Evolutionary conservation across 371 early-diverging fungal genomes (phyloP), one percentile per base, ranked within the genome.

Genomic region (Circinella umbellata): DNA sequence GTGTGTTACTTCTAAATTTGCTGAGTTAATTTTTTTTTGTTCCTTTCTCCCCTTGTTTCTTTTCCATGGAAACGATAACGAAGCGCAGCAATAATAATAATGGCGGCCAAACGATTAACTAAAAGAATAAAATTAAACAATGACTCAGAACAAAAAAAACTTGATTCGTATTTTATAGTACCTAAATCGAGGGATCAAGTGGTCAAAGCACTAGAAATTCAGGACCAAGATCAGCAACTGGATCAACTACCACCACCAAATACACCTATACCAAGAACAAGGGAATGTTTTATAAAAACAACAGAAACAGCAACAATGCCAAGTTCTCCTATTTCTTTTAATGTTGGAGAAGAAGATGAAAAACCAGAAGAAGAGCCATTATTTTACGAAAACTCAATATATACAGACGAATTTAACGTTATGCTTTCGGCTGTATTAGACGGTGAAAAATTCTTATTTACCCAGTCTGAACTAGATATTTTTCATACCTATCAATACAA

Each of bases 361-460:
- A 63, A 67, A 46, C 0, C 18, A 34, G 48, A 62, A 27, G 46
- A 35, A 47, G 63, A 37, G 27, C 17, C 10, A 54, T 13, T 7
- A 34, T 66, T 68, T 15, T 80, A 68, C 53, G 61, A 61, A 2
- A 70, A 47, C 4, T 81, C 87, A 2, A 84, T 86, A 72, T 88
- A 88, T 62, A 84, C 85, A 3, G 85, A 87, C 20, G 83, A 85
- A 27, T 84, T 89, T 27, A 82, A 88, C 59, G 61, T 77, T 3
- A 87, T 90, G n/a, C 59, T 89, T 35, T 74, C 82, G 1, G 86
- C 86, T 1, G 89, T 91, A 1, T 67, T 91, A 17, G 73, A 83
- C 4, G 79, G 69, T 7, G 91, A 91, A 59, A 53, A 73, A 0
- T 82, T 82, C 69, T 68, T 91, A 11, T 89, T 91, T 62, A 77